Evolutionary conservation across 176 grass and related monocot species (phyloP), one percentile per base, ranked within the genome.

Genomic region (Elaeis guineensis): DNA sequence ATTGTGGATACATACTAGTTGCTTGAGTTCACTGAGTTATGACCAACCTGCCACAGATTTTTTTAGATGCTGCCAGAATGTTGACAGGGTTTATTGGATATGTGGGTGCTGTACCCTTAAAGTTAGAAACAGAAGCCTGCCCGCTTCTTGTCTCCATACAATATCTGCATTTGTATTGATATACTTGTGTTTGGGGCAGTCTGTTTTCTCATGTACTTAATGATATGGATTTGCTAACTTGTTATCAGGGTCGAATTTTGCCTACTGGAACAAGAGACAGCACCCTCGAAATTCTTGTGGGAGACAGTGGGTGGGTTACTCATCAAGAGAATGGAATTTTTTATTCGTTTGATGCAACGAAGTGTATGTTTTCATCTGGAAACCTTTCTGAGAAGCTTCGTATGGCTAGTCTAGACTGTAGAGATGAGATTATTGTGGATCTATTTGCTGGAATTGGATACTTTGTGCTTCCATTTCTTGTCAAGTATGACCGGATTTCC

Each of bases 401-500:
- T 22, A 89, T 97, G 69, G 92, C 72, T 66, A 63, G 78, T 54
- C 77, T 91, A 35, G 67, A 89, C 69, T 97, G 92, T 75, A 69
- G 56, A 64, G 73, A 89, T 80, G 92, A 97, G 74, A 71, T 91
- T 61, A 64, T 91, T 24, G 84, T 89, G 8, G 92, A 97, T 66
- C 80, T 97, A 51, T 97, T 97, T 90, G 81, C 92, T 16, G 87
- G 92, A 65, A 97, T 97, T 23, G 92, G 92, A 79, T 97, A 97
- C 58, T 97, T 91, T 73, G 83, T 87, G 50, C 84, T 97, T 61
- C 92, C 83, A 26, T 97, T 97, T 72, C 78, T 97, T 69, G 81
- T 97, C 58, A 97, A 88, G 92, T 97, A 91, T 56, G 82, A 68
- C 53, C 25, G 35, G 25, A 17, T 21, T 60, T 75, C 49, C 51